Evolutionary conservation across 768 basidiomycete genomes (phyloP).

Genomic region (Leccinum arenicola): DNA sequence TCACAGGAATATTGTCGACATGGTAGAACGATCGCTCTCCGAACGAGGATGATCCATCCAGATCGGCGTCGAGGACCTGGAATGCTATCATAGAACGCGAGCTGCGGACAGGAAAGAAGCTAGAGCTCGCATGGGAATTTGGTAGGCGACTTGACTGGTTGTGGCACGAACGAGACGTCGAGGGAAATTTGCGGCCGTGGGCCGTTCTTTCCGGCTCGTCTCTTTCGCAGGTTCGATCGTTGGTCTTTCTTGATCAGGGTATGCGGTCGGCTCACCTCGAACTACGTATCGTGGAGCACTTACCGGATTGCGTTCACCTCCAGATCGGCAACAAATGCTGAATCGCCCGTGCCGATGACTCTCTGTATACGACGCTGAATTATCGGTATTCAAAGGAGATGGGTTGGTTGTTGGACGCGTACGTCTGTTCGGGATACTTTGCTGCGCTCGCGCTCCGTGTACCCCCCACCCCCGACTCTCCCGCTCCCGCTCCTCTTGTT

Average conservation of each 20-base stretch:
- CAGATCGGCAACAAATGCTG: conserved; percentile 27
- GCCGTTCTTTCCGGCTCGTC: conserved; percentile 74
- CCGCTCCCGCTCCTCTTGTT: too few relatives aligned
- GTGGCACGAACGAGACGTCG: conserved; percentile 63
- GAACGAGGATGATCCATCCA: conserved; percentile 25
- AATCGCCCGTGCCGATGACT: too few relatives aligned
- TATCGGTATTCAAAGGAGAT: too few relatives aligned
- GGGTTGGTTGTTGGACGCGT: too few relatives aligned
- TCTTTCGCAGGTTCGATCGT: conserved; percentile 56
- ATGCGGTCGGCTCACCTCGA: conserved; percentile 57
- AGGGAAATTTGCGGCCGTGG: conserved; percentile 64
- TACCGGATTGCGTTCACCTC: conserved; percentile 44
- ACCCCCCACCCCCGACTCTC: too few relatives aligned
- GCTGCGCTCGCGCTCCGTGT: too few relatives aligned
- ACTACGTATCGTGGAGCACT: conserved; percentile 72
- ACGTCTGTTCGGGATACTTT: too few relatives aligned
- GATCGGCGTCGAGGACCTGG: conserved; percentile 48
- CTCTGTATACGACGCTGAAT: too few relatives aligned
- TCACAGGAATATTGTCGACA: conserved; percentile 56
- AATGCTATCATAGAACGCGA: conserved; percentile 55
- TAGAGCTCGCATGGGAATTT: conserved; percentile 79
- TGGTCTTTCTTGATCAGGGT: conserved; percentile 26
- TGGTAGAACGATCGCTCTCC: conserved; percentile 52
- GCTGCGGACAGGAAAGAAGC: conserved; percentile 48
- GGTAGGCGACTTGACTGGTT: conserved; percentile 84